These are phyloP conservation scores for Astrephomene gubernaculifera DNA, from an alignment of 139 green algal species.

Conservation along the genomic window DNA sequence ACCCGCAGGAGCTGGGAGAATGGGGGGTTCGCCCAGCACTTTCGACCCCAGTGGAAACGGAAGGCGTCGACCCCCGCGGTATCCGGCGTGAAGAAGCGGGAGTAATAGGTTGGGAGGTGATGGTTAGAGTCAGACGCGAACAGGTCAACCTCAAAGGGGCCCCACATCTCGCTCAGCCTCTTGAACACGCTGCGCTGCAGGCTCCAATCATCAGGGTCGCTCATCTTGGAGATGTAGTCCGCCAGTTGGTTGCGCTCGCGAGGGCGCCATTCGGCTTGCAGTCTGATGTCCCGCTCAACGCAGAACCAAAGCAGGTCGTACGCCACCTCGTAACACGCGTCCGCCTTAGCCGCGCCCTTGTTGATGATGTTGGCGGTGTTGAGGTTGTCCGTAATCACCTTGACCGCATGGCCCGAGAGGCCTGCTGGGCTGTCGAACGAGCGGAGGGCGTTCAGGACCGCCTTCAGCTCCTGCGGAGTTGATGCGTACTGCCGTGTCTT, in stretches of 20 bases:
- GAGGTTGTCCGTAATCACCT: not conserved
- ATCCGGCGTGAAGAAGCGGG: not conserved
- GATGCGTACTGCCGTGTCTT: not conserved
- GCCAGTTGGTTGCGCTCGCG: not conserved
- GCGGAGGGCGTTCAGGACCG: not conserved
- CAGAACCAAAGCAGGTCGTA: not conserved
- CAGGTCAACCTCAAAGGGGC: conserved; percentile 13
- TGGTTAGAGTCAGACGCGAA: not conserved
- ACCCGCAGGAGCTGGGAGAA: not conserved
- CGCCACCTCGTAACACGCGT: not conserved
- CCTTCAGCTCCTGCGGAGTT: not conserved
- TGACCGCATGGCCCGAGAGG: not conserved
- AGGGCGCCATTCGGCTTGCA: not conserved
- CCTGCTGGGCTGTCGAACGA: not conserved
- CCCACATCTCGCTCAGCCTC: not conserved
- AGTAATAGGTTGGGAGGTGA: conserved; percentile 8
- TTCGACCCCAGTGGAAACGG: not conserved
- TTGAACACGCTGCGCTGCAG: not conserved
- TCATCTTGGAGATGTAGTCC: not conserved
- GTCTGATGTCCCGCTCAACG: not conserved
- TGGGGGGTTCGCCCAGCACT: not conserved
- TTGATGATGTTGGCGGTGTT: conserved; percentile 13
- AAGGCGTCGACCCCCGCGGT: conserved; percentile 17
- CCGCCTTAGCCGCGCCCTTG: not conserved
- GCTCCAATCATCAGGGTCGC: not conserved